These are phyloP conservation scores for Stephanodiscus triporus DNA, from an alignment of 108 stramenopile species.

Conservation along the genomic window DNA sequence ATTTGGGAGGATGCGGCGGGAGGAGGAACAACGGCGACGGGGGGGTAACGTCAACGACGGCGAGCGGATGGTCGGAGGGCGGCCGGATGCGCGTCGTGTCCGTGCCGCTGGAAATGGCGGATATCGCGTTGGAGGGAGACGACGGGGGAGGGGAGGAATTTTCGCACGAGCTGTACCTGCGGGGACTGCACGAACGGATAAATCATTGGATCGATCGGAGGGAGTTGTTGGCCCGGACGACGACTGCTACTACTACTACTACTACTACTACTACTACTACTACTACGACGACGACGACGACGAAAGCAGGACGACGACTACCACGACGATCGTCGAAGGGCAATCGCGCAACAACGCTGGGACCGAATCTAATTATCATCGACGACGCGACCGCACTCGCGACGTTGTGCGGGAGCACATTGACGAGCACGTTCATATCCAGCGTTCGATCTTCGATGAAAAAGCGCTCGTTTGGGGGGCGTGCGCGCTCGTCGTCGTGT, in stretches of 20 bases:
- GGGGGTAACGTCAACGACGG: neutral
- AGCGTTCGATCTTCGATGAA: conserved; percentile 43
- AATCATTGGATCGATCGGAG: conserved; percentile 38
- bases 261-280: neutral
- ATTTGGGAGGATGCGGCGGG: conserved; percentile 10
- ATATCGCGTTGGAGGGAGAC: conserved; percentile 14
- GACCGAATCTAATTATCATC: conserved; percentile 56
- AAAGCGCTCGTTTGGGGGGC: conserved; percentile 2
- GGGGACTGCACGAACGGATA: conserved; percentile 30
- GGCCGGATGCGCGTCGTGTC: conserved; percentile 32
- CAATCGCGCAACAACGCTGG: neutral
- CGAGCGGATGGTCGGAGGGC: neutral
- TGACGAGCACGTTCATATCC: conserved; percentile 58
- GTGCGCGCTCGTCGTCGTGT: neutral
- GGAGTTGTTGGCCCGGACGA: conserved; percentile 18
- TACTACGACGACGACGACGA: neutral
- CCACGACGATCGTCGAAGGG: neutral
- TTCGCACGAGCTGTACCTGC: conserved; percentile 37
- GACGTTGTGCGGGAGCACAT: conserved; percentile 48
- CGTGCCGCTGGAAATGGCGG: conserved; percentile 40
- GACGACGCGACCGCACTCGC: conserved; percentile 71
- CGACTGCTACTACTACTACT: neutral
- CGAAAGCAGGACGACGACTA: neutral
- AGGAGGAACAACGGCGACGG: neutral
- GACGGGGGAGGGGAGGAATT: conserved; percentile 9